phyloP scores from a whole-genome alignment of 2,329 filamentous ascomycete species.

The Triangularia setosa region DNA sequence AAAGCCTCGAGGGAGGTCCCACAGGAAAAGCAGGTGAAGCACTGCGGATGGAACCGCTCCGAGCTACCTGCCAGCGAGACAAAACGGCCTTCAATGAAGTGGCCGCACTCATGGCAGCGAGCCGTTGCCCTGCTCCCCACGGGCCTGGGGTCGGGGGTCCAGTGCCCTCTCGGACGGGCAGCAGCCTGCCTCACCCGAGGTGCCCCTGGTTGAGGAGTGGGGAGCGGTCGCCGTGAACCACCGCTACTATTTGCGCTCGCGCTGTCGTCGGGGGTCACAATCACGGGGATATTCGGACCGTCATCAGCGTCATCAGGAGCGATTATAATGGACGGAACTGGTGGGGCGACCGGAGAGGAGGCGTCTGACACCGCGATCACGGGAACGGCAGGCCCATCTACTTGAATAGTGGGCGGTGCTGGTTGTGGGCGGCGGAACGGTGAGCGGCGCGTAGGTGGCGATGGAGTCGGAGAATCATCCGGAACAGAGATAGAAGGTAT shows the following conservation, averaged over 20 bases:
- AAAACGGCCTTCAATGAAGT: slow-evolving; percentile 85
- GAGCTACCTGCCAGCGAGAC: slow-evolving; percentile 71
- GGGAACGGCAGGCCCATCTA: slow-evolving; percentile 48
- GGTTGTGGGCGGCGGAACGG: slow-evolving; percentile 34
- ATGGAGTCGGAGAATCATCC: slow-evolving; percentile 40
- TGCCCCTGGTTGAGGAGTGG: slow-evolving; percentile 40
- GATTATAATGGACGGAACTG: slow-evolving; percentile 36
- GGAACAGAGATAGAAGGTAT: slow-evolving; percentile 54
- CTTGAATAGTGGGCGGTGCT: slow-evolving; percentile 41
- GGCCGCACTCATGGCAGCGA: slow-evolving; percentile 76
- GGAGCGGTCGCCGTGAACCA: slow-evolving; percentile 43
- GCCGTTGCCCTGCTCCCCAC: slow-evolving; percentile 55
- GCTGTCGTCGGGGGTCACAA: slow-evolving; percentile 45
- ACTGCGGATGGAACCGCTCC: slow-evolving; percentile 85
- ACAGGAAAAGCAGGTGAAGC: slow-evolving; percentile 86
- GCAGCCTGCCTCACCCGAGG: slow-evolving; percentile 34
- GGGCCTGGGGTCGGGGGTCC: slow-evolving; percentile 51
- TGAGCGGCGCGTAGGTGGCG: slow-evolving; percentile 34
- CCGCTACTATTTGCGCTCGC: slow-evolving; percentile 13
- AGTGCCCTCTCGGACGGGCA: slow-evolving; percentile 49
- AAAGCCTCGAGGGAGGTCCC: slow-evolving; percentile 87
- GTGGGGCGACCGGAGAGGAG: slow-evolving; percentile 18
- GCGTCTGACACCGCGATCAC: slow-evolving; percentile 46
- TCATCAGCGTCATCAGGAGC: slow-evolving; percentile 29
- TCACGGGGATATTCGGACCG: slow-evolving; percentile 35